Conservation (phyloP, 129 eudicot species). For the Gnaphalium uliginosum region DNA sequence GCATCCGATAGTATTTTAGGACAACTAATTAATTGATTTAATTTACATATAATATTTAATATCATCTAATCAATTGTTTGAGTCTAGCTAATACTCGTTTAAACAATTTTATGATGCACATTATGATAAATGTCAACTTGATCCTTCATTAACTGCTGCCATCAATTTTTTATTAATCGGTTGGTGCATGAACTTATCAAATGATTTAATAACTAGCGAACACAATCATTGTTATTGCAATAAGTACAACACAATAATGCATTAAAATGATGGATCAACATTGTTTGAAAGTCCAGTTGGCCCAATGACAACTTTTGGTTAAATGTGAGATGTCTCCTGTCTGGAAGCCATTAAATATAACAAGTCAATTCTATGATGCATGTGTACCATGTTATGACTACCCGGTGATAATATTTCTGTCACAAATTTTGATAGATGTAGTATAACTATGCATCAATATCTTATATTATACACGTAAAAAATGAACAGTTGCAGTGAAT, state of each 20-base stretch:
- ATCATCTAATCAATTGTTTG: not conserved
- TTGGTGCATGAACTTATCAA: constrained; percentile 21
- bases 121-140: constrained; percentile 22
- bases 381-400: constrained; percentile 25
- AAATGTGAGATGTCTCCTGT: constrained; percentile 37
- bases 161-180: constrained; percentile 1
- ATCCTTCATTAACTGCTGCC: constrained; percentile 17
- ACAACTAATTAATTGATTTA: too few relatives aligned
- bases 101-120: not conserved
- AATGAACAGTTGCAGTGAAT: too few relatives aligned
- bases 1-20: too few relatives aligned
- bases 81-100: not conserved
- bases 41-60: too few relatives aligned
- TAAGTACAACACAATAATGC: not conserved
- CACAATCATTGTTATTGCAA: not conserved
- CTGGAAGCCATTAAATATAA: constrained; percentile 38
- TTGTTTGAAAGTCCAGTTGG: constrained; percentile 26
- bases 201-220: not conserved
- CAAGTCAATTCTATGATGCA: constrained; percentile 33
- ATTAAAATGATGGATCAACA: not conserved
- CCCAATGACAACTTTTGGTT: constrained; percentile 12
- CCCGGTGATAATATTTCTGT: too few relatives aligned
- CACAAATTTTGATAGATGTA: too few relatives aligned
- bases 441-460: too few relatives aligned
- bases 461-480: too few relatives aligned